Evolutionary conservation across 2,329 filamentous ascomycete species (phyloP), one percentile per base, ranked within the genome.

Genomic region (Cryphonectria parasitica): DNA sequence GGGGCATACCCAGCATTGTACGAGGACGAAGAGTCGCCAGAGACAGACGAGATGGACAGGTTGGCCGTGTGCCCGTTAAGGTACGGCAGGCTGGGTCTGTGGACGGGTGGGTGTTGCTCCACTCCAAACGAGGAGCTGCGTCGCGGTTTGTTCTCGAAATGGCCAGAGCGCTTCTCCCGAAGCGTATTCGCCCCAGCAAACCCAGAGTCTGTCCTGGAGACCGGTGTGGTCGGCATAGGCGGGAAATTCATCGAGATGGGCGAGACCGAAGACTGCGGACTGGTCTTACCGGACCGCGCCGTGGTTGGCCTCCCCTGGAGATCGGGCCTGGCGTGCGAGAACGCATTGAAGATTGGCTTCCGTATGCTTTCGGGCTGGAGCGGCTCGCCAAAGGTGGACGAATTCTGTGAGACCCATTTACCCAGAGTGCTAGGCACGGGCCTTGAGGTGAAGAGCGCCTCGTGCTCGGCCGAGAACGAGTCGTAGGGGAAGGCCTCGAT

Each of bases 81-180:
- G 81, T 95, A 94, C 5, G 94, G 93, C 43, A 91, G 83, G 78
- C 89, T 93, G 6, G 92, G 91, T 58, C 91, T 86, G 74, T 92
- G 88, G 28, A 91, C 58, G 0, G 90, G 89, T 52, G 86, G 86
- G 74, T 90, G 87, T 78, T 90, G 90, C 75, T 93, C 93, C 77
- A 95, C 85, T 41, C 91, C 93, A 80, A 97, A 97, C 0, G 95
- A 97, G n/a, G 95, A 97, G 82, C 95, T 98, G 74, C 95, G 89
- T 71, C 95, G 89, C n/a, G 92, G 92, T 74, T 87, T 83, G 73
- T 91, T 89, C 76, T 96, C 71, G 75, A 98, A 97, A 79, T 98
- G 94, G 1, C 93, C 95, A 3, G 96, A 98, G 66, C 95, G 89
- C 83, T 98, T 99, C 82, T 98, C 96, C 43, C 94, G 90, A 70